A percentile compares a stretch with the other conserved stretches of the same genome.
Evolutionary conservation across 2,329 filamentous ascomycete species (phyloP).

Genomic region (Mariannaea sp.): DNA sequence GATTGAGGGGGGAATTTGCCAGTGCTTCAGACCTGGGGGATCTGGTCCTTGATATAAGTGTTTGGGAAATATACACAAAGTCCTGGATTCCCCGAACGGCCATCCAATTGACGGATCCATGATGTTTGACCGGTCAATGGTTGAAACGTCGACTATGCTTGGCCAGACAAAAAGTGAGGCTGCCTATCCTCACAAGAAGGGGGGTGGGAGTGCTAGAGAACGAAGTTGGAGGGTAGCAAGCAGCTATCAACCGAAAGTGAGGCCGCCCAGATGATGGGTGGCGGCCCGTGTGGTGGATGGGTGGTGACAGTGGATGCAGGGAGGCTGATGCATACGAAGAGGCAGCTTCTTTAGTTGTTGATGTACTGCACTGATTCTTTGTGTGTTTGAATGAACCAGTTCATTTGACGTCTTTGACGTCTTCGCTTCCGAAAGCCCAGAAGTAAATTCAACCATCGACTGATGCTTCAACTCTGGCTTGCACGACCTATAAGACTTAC

Average conservation of each 20-base stretch:
- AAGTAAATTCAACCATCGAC: no score
- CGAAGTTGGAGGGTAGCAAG: not conserved
- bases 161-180: constrained; percentile 18
- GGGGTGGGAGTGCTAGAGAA: not conserved
- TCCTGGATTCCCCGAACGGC: not conserved
- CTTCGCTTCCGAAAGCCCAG: no score
- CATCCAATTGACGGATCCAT: not conserved
- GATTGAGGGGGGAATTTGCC: not conserved
- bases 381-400: no score
- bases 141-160: not conserved
- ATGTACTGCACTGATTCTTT: no score
- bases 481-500: constrained; percentile 11
- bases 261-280: constrained; percentile 7
- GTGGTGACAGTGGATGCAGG: constrained; percentile 5
- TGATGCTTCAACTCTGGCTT: not conserved
- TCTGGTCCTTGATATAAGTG: constrained; percentile 9
- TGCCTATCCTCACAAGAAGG: not conserved
- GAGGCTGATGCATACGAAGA: no score
- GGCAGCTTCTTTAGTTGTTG: no score
- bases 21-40: not conserved
- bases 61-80: not conserved
- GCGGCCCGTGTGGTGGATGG: constrained; percentile 1
- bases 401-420: no score
- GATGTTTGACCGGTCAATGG: not conserved
- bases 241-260: constrained; percentile 5